Evolutionary conservation across 495 filamentous ascomycete species (phyloP), one percentile per base, ranked within the genome.

Genomic region (Aspergillus indologenus): DNA sequence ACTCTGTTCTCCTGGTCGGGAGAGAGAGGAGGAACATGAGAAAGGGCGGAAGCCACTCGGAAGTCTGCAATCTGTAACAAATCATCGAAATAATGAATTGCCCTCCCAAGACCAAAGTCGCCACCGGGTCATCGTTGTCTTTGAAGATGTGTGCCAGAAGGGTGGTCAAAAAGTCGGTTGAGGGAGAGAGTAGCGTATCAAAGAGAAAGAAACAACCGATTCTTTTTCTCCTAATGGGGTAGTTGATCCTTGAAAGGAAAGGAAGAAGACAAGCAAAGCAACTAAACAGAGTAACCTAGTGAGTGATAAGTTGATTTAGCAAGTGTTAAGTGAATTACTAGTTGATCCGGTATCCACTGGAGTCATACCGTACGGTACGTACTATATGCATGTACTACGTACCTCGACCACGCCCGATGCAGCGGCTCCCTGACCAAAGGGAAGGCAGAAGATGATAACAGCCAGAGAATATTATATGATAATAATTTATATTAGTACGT

Each of bases 401-500:
- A 48, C 45, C 34, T 62, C 54, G 56, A 62, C 54, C 26, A 54
- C 56, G 60, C 56, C 47, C 31, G 60, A 53, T 62, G 56, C 60
- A 62, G 60, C 60, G 60, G 54, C 60, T 62, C 60, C 52, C 53
- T 52, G 45, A 57, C 57, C 54, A 59, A 57, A 58, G 61, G 57
- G 56, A 58, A 47, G 26, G 42, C 54, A 58, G 57, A 51, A 58
- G n/a, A 57, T 45, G 58, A 64, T 64, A 64, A 60, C 56, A 49
- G 53, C 23, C 44, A 43, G 18, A 48, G 43, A 40, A 53, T 53
- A 53, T 52, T 53, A 51, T 46, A 62, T 51, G 24, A 55, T 53
- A 45, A 61, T 59, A 51, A 70, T 70, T 70, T 63, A 73, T 66
- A 65, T 61, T 47, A 62, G 22, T 56, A n/a, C n/a, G n/a, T n/a